A percentile compares a stretch with the other conserved stretches of the same genome.
Evolutionary conservation across 2,329 filamentous ascomycete species (phyloP).

Genomic region (Talaromyces piceae): DNA sequence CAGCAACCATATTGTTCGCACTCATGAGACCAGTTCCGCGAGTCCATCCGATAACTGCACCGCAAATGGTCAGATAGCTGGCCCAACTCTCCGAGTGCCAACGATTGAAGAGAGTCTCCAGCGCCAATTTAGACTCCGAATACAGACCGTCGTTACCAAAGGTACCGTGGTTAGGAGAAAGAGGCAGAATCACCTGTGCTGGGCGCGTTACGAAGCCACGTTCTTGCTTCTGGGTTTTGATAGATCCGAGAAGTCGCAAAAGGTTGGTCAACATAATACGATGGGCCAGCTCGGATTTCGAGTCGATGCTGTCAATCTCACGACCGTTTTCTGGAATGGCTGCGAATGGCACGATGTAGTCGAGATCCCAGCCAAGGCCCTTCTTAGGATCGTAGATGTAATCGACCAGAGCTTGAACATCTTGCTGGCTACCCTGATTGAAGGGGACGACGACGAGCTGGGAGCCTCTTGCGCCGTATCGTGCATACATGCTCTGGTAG

Average conservation of each 20-base stretch:
- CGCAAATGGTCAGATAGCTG: conserved; percentile 95
- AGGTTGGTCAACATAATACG: conserved; percentile 99
- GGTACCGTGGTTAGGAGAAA: conserved; percentile 97
- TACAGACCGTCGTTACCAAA: conserved; percentile 98
- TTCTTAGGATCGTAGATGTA: conserved; percentile 97
- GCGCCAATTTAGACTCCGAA: conserved; percentile 92
- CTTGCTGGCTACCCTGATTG: conserved; percentile 98
- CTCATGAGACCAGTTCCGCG: conserved; percentile 97
- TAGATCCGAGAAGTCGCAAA: conserved; percentile 76
- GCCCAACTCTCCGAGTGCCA: conserved; percentile 98
- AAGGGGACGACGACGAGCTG: conserved; percentile 97
- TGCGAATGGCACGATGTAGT: conserved; percentile 92
- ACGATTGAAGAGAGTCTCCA: conserved; percentile 96
- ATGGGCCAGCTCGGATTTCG: conserved; percentile 94
- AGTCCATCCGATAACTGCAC: conserved; percentile 98
- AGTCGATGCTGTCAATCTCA: conserved; percentile 94
- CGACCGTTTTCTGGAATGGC: conserved; percentile 97
- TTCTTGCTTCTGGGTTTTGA: conserved; percentile 84
- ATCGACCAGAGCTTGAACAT: conserved; percentile 85
- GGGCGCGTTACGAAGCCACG: conserved; percentile 90
- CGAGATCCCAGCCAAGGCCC: conserved; percentile 95
- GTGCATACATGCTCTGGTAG: conserved; percentile 97
- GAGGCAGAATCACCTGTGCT: conserved; percentile 88
- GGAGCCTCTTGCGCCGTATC: conserved; percentile 85
- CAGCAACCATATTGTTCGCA: conserved; percentile 94